Percentiles rank a stretch among this genome's conserved stretches.
phyloP scores from a whole-genome alignment of 306 rosid genomes.

The Prunus armeniaca region DNA sequence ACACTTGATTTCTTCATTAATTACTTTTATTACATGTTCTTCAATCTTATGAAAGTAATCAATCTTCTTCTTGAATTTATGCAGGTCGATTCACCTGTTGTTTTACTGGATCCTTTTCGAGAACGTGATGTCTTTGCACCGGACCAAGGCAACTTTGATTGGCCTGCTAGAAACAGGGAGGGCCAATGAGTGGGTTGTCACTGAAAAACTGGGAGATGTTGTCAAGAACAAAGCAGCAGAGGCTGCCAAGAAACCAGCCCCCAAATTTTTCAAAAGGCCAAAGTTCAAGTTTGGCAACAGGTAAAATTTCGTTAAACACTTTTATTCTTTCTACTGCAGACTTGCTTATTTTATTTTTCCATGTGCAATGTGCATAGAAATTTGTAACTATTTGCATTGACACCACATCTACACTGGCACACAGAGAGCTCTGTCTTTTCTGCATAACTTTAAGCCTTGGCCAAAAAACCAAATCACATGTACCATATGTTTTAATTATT shows the following conservation, averaged over 20 bases:
- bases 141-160: slow-evolving; percentile 90
- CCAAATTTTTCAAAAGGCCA: slow-evolving; percentile 52
- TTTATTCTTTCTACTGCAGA: slow-evolving; percentile 2
- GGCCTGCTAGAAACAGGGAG: slow-evolving; percentile 84
- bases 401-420: slow-evolving; percentile 11
- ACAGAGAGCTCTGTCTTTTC: slow-evolving; percentile 6
- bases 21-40: not conserved
- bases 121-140: slow-evolving; percentile 96
- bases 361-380: slow-evolving; percentile 1
- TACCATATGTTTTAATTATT: not conserved
- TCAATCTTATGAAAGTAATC: not conserved
- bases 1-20: not conserved
- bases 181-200: slow-evolving; percentile 97
- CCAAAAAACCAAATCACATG: slow-evolving; percentile 21
- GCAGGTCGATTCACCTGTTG: slow-evolving; percentile 88
- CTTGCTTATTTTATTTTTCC: slow-evolving; percentile 3
- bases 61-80: slow-evolving; percentile 14
- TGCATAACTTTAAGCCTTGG: not conserved
- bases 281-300: slow-evolving; percentile 68
- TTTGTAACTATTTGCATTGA: slow-evolving; percentile 4
- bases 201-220: slow-evolving; percentile 91
- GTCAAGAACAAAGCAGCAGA: slow-evolving; percentile 70
- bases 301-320: slow-evolving; percentile 32
- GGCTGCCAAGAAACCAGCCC: slow-evolving; percentile 58
- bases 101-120: slow-evolving; percentile 99